Conservation (phyloP, 306 rosid genomes). For the Crotalaria pallida region DNA sequence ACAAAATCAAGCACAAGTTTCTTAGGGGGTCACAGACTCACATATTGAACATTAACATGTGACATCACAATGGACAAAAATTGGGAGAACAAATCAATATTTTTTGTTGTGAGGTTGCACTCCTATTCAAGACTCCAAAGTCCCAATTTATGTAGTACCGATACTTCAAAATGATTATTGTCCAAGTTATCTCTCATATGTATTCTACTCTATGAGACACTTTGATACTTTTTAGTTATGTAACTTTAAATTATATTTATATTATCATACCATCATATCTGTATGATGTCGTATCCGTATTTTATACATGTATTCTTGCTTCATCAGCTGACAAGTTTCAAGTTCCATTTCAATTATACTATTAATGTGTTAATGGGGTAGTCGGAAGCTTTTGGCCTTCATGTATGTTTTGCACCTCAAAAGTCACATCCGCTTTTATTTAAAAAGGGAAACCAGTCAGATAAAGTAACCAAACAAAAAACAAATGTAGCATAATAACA, state of each 20-base stretch:
- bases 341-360: slow-evolving; percentile 19
- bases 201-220: too few relatives aligned
- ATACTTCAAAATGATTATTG: too few relatives aligned
- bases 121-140: slow-evolving; percentile 19
- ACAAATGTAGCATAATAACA: slow-evolving; percentile 22
- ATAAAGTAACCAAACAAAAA: slow-evolving; percentile 20
- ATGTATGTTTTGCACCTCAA: slow-evolving; percentile 39
- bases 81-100: slow-evolving; percentile 33
- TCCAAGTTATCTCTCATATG: too few relatives aligned
- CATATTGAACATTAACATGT: slow-evolving; percentile 51
- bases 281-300: too few relatives aligned
- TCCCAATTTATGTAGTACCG: neutral
- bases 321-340: slow-evolving; percentile 26
- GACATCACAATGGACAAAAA: slow-evolving; percentile 50
- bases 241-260: too few relatives aligned
- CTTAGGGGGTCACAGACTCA: slow-evolving; percentile 25
- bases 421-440: slow-evolving; percentile 37
- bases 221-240: too few relatives aligned
- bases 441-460: slow-evolving; percentile 10
- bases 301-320: neutral
- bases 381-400: slow-evolving; percentile 35
- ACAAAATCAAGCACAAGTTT: slow-evolving; percentile 22
- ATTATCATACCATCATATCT: too few relatives aligned
- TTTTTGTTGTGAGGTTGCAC: slow-evolving; percentile 6
- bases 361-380: slow-evolving; percentile 23